Conservation (phyloP, 1,139 yeast species). For the Lodderomyces theae region DNA sequence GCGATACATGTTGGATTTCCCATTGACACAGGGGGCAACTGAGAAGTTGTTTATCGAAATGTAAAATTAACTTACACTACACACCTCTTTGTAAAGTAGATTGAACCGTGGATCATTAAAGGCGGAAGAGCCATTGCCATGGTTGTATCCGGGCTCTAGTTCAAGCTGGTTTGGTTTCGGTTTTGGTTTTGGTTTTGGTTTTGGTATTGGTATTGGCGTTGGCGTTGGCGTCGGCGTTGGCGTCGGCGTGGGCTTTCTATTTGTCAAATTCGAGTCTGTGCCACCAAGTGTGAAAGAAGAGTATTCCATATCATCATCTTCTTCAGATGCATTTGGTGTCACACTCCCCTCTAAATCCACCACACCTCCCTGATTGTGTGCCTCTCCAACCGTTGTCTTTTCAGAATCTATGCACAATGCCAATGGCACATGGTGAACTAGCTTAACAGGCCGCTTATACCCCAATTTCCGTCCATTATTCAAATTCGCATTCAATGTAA, state of each 20-base stretch:
- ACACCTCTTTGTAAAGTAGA: too few species aligned
- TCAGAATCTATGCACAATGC: constrained; percentile 42
- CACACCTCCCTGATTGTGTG: too few species aligned
- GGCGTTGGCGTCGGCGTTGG: too few species aligned
- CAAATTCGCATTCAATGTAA: constrained; percentile 43
- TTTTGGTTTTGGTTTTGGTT: too few species aligned
- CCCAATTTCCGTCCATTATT: constrained; percentile 44
- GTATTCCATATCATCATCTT: constrained; percentile 9
- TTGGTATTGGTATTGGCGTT: too few species aligned
- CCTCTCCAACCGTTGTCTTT: background rate
- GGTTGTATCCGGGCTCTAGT: constrained; percentile 14
- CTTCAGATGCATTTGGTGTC: constrained; percentile 19
- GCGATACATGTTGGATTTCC: constrained; percentile 82
- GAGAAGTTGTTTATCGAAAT: constrained; percentile 70
- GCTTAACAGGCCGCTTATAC: constrained; percentile 45
- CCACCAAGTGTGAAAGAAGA: constrained; percentile 5
- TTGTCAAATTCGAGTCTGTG: constrained; percentile 9
- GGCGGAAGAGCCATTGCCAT: too few species aligned
- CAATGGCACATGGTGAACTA: constrained; percentile 80
- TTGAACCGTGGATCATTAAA: too few species aligned
- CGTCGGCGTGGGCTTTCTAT: constrained; percentile 11
- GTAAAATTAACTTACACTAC: too few species aligned
- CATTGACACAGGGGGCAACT: constrained; percentile 91
- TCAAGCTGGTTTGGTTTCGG: too few species aligned
- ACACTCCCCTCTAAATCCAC: constrained; percentile 21